These are phyloP conservation scores for Lasiodiplodia theobromae DNA, from an alignment of 2,329 filamentous ascomycete species.

Conservation along the genomic window DNA sequence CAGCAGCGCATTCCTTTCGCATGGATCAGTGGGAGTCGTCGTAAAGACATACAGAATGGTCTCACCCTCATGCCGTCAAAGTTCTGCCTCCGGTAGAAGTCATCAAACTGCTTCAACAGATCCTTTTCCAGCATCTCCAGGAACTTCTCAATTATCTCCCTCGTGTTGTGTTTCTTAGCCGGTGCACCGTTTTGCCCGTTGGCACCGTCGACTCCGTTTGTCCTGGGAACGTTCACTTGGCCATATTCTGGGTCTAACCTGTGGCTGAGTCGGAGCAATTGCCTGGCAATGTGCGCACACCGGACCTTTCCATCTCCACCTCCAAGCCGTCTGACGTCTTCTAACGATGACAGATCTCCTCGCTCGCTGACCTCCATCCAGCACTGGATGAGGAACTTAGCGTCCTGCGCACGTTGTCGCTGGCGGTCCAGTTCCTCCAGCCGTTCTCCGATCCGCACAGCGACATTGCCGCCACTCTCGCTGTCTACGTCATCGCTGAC, in stretches of 20 bases:
- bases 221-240: conserved; percentile 38
- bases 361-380: conserved; percentile 95
- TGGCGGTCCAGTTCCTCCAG: conserved; percentile 95
- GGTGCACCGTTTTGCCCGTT: conserved; percentile 55
- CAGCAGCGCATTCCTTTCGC: conserved; percentile 79
- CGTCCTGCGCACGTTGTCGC: conserved; percentile 85
- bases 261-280: conserved; percentile 92
- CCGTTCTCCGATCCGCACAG: conserved; percentile 92
- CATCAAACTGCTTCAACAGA: conserved; percentile 93
- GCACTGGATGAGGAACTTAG: conserved; percentile 93
- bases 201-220: conserved; percentile 47
- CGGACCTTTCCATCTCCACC: conserved; percentile 91
- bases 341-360: conserved; percentile 83
- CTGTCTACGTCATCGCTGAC: conserved; percentile 59
- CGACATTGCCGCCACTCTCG: conserved; percentile 78
- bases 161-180: conserved; percentile 65
- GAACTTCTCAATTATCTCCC: conserved; percentile 95
- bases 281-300: conserved; percentile 91
- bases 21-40: background rate
- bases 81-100: conserved; percentile 93
- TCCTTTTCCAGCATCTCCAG: conserved; percentile 96
- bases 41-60: background rate
- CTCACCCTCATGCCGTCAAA: conserved; percentile 87
- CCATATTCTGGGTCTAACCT: conserved; percentile 79
- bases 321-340: conserved; percentile 85